These are phyloP conservation scores for Sarcomyxa edulis DNA, from an alignment of 768 basidiomycete genomes.

Conservation along the genomic window DNA sequence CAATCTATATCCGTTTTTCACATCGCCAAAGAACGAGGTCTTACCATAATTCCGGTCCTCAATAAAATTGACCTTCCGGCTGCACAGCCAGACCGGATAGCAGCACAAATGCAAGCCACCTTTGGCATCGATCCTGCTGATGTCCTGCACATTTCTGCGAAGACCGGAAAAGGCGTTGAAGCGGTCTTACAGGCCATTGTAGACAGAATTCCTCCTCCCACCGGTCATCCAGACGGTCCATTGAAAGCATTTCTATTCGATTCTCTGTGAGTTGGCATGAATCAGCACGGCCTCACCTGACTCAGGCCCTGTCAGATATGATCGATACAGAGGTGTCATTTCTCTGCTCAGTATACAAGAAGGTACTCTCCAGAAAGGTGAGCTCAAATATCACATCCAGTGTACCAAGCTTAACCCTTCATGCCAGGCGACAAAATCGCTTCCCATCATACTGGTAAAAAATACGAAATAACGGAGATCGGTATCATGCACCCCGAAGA, in stretches of 20 bases:
- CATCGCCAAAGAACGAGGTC: conserved; percentile 72
- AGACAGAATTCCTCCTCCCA: conserved; percentile 79
- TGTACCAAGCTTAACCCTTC: conserved; percentile 1
- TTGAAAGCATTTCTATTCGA: conserved; percentile 91
- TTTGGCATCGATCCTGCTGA: conserved; percentile 75
- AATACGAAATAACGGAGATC: conserved; percentile 84
- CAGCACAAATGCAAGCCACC: conserved; percentile 74
- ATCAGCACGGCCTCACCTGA: background rate
- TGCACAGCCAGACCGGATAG: conserved; percentile 76
- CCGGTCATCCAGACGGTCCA: conserved; percentile 41
- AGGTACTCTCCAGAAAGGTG: conserved; percentile 81
- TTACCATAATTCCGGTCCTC: conserved; percentile 84
- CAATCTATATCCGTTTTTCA: conserved; percentile 96
- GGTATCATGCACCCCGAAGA: conserved; percentile 92
- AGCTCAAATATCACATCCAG: conserved; percentile 1
- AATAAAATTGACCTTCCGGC: conserved; percentile 97
- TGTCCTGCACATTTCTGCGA: conserved; percentile 83
- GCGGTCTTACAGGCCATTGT: conserved; percentile 76
- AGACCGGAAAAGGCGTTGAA: conserved; percentile 83
- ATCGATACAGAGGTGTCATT: conserved; percentile 93
- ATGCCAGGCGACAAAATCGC: conserved; percentile 82
- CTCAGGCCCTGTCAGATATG: conserved; percentile 55
- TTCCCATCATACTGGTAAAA: conserved; percentile 79
- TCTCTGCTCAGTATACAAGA: conserved; percentile 80
- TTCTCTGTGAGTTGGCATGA: conserved; percentile 58